Evolutionary conservation across 2,329 filamentous ascomycete species (phyloP), one percentile per base, ranked within the genome.

Genomic region (Diaporthe destruens): DNA sequence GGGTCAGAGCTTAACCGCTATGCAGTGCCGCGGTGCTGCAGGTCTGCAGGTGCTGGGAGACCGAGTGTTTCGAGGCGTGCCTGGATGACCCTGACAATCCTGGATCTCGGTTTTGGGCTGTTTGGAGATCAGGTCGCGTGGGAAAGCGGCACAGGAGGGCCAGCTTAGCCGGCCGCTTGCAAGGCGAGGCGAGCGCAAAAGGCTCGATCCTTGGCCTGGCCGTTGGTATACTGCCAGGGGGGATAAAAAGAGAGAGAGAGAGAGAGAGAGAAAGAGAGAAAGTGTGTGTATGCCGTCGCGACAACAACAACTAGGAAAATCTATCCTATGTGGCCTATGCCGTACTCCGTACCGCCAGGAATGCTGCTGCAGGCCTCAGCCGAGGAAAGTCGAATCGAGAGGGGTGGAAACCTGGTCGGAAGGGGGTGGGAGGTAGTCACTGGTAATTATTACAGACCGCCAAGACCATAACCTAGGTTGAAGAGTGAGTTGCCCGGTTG

Each of bases 81-180:
- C 65, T 72, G 66, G 73, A 69, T 72, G 71, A 71, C 73, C 71
- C 72, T 72, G 72, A 61, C 69, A 69, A 57, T 49, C 44, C 66
- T 49, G 61, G 39, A 55, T 51, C 66, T 39, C 65, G 71, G 56
- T 67, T 54, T 55, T 63, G 69, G 67, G 32, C 36, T 53, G 47
- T 57, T 57, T 69, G 54, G 54, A 69, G 42, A 49, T 51, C 29
- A 59, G 44, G 44, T 51, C 54, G 67, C 67, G 55, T 69, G 54
- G 44, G 36, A 32, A 25, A 53, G 68, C 67, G 54, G 67, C 67
- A 51, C 55, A 67, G 59, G 59, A 42, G 39, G 54, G 42, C 59
- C 42, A 66, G 53, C 11, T 23, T 44, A 25, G 42, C 57, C 57
- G 47, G 32, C 36, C 36, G 12, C 11, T 23, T 12, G 65, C 59